These are phyloP conservation scores for Nicotiana noctiflora DNA, from an alignment of 257 asterid genomes.

Conservation along the genomic window DNA sequence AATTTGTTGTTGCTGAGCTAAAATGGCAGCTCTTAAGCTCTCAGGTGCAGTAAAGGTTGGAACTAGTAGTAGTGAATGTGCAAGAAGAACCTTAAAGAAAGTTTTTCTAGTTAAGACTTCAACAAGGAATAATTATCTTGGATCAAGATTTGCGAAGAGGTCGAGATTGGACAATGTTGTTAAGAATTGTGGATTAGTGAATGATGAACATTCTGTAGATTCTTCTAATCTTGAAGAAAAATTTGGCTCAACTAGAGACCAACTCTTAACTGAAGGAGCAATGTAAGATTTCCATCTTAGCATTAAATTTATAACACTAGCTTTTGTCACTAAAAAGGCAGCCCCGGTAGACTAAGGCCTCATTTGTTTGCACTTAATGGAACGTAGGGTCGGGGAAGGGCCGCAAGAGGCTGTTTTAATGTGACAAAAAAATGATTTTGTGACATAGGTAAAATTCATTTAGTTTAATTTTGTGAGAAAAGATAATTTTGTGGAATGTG, in stretches of 20 bases:
- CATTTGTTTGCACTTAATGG: no score
- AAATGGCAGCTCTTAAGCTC: conserved; percentile 21
- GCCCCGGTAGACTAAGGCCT: no score
- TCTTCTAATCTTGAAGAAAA: conserved; percentile 16
- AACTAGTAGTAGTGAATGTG: conserved; percentile 4
- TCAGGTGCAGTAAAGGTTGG: conserved; percentile 8
- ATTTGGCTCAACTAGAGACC: conserved; percentile 18
- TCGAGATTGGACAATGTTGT: conserved; percentile 16
- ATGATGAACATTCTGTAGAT: conserved; percentile 18
- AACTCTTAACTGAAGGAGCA: conserved; percentile 20
- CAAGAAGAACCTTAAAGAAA: conserved; percentile 4
- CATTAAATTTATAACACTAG: not conserved
- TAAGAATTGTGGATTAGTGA: conserved; percentile 17
- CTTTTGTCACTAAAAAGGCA: no score
- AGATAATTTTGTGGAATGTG: not conserved
- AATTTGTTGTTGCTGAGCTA: not conserved
- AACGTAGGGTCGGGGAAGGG: no score
- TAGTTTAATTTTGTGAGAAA: not conserved
- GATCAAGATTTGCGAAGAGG: conserved; percentile 12
- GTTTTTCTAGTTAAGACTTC: not conserved
- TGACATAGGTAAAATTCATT: no score
- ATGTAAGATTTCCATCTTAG: conserved; percentile 24
- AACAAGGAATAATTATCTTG: not conserved
- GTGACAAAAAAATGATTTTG: no score
- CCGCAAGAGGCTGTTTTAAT: no score